Evolutionary conservation across 306 rosid genomes (phyloP).

Genomic region (Erythrophleum fordii): DNA sequence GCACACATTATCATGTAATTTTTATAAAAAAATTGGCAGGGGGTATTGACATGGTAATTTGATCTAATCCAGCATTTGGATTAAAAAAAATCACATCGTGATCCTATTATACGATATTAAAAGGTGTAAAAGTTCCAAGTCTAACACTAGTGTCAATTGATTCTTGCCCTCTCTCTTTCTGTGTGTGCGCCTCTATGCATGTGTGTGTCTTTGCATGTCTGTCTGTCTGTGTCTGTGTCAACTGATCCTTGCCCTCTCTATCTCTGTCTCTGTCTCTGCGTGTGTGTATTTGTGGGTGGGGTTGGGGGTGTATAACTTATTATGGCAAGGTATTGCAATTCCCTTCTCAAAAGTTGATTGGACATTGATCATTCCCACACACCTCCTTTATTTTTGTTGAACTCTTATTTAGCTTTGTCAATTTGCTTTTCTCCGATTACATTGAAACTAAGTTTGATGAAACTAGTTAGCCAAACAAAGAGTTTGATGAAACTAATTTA

Average conservation of each 20-base stretch:
- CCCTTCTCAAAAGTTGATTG: neutral
- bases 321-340: neutral
- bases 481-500: constrained; percentile 12
- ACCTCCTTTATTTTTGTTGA: neutral
- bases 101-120: neutral
- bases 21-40: neutral
- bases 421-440: neutral
- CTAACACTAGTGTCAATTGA: neutral
- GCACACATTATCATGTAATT: neutral
- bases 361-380: neutral
- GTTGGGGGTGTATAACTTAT: neutral
- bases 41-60: neutral
- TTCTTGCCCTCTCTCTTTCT: neutral
- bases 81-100: too few relatives aligned
- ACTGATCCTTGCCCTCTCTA: neutral
- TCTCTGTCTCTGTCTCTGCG: too few relatives aligned
- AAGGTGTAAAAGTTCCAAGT: neutral
- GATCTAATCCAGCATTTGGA: neutral
- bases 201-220: neutral
- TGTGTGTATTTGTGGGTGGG: too few relatives aligned
- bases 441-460: neutral
- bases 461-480: neutral
- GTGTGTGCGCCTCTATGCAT: neutral
- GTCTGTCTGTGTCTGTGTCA: neutral
- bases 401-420: neutral